Conservation (phyloP, 129 eudicot species). For the Calendula officinalis region DNA sequence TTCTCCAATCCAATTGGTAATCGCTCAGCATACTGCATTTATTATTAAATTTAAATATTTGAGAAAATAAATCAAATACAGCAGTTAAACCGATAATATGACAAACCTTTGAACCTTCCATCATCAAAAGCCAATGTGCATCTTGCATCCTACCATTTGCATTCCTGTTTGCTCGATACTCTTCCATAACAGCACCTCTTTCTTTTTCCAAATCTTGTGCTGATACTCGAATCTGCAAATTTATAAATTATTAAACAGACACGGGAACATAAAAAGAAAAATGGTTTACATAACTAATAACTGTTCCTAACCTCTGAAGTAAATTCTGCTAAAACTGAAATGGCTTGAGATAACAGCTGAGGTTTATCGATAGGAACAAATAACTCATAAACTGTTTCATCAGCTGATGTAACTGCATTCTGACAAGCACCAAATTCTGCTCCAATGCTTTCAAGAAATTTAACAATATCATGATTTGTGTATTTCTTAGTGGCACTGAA, state of each 20-base stretch:
- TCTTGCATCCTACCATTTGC: constrained; percentile 95
- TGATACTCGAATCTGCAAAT: constrained; percentile 69
- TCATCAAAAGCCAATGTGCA: constrained; percentile 81
- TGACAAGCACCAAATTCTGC: constrained; percentile 98
- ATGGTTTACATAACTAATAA: background rate
- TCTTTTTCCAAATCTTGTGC: constrained; percentile 81
- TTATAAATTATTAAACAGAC: background rate
- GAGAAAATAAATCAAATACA: constrained; percentile 13
- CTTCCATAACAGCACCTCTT: constrained; percentile 97
- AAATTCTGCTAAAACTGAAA: constrained; percentile 85
- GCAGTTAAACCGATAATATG: constrained; percentile 21
- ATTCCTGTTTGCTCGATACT: constrained; percentile 75
- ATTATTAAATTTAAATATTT: background rate
- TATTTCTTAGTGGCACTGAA: constrained; percentile 90
- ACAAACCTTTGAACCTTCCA: constrained; percentile 87
- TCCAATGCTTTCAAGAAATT: constrained; percentile 92
- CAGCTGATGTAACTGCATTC: constrained; percentile 83
- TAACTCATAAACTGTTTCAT: constrained; percentile 89
- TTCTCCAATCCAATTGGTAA: constrained; percentile 87
- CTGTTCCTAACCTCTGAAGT: constrained; percentile 62
- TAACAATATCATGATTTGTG: constrained; percentile 91
- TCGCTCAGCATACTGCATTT: constrained; percentile 85
- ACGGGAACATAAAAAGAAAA: background rate
- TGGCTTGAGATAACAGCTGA: constrained; percentile 80
- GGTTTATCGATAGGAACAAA: constrained; percentile 97